These are phyloP conservation scores for Fusarium nygamai DNA, from an alignment of 2,329 filamentous ascomycete genomes.

Conservation along the genomic window DNA sequence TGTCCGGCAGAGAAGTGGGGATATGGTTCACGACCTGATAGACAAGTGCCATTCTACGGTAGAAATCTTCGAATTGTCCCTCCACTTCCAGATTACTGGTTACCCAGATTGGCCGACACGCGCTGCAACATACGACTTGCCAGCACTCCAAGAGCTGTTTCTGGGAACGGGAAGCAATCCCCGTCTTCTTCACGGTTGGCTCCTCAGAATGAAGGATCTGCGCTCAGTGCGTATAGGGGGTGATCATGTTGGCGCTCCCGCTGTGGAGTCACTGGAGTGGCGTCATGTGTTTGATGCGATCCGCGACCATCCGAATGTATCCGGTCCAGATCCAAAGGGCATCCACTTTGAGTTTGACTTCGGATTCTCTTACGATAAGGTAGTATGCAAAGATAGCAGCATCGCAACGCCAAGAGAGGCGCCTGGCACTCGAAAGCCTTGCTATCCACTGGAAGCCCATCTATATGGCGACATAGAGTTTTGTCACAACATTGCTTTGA, in stretches of 20 bases:
- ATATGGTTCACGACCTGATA: neutral
- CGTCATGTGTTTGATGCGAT: neutral
- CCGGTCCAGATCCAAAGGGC: neutral
- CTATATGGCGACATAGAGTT: neutral
- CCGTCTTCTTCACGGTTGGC: neutral
- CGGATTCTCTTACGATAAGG: accelerated
- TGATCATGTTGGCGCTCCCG: too few relatives aligned
- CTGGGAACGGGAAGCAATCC: accelerated
- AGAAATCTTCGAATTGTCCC: neutral
- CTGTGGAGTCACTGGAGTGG: neutral
- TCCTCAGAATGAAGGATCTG: neutral
- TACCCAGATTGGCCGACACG: neutral
- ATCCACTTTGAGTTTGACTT: neutral
- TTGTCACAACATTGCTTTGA: neutral
- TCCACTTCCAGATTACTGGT: neutral
- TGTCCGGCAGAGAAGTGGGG: neutral
- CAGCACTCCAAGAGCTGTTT: accelerated
- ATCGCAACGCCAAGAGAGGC: neutral
- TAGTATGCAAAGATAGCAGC: neutral
- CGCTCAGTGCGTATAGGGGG: neutral
- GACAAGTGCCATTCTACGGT: neutral
- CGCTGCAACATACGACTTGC: neutral
- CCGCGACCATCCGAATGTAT: neutral
- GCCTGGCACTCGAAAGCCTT: too few relatives aligned
- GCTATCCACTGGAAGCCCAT: neutral